Conservation (phyloP, 768 basidiomycete species). For the Hericium rajendrae region DNA sequence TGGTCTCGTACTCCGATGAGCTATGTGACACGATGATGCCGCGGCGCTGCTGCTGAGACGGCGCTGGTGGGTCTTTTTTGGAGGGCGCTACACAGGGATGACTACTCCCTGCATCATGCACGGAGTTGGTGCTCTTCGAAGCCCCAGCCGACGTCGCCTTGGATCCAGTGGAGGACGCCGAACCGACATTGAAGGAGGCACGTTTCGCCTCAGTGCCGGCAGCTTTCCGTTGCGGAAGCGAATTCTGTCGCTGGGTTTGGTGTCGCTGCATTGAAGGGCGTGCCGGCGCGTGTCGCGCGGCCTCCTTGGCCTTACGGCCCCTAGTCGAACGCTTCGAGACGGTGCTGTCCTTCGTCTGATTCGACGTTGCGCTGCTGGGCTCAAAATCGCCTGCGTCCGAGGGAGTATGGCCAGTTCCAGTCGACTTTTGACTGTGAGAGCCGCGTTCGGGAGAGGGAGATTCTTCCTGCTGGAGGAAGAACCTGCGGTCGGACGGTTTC, state of each 20-base stretch:
- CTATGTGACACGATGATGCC: constrained; percentile 37
- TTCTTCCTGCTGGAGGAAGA: constrained; percentile 32
- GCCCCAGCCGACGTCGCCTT: constrained; percentile 13
- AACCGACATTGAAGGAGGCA: constrained; percentile 49
- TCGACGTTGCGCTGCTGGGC: constrained; percentile 28
- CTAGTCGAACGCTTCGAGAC: constrained; percentile 12
- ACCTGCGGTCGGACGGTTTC: constrained; percentile 31
- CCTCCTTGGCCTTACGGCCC: constrained; percentile 15
- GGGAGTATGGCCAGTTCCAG: constrained; percentile 20
- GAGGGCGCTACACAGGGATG: neutral
- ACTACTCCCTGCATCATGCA: neutral
- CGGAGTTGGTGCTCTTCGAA: neutral
- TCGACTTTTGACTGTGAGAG: constrained; percentile 18
- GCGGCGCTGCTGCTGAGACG: constrained; percentile 13
- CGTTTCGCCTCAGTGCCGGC: constrained; percentile 13
- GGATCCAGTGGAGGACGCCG: constrained; percentile 43
- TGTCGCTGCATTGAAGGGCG: constrained; percentile 6
- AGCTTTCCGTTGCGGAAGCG: constrained; percentile 13
- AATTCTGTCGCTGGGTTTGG: neutral
- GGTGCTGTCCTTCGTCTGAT: constrained; percentile 20
- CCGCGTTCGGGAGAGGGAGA: constrained; percentile 33
- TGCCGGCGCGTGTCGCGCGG: constrained; percentile 1
- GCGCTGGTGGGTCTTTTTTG: neutral
- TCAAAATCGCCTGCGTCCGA: constrained; percentile 24
- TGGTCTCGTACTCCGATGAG: constrained; percentile 43